A percentile compares a stretch with the other conserved stretches of the same genome.
phyloP scores from a whole-genome alignment of 306 rosid species.

The Comarum palustre region DNA sequence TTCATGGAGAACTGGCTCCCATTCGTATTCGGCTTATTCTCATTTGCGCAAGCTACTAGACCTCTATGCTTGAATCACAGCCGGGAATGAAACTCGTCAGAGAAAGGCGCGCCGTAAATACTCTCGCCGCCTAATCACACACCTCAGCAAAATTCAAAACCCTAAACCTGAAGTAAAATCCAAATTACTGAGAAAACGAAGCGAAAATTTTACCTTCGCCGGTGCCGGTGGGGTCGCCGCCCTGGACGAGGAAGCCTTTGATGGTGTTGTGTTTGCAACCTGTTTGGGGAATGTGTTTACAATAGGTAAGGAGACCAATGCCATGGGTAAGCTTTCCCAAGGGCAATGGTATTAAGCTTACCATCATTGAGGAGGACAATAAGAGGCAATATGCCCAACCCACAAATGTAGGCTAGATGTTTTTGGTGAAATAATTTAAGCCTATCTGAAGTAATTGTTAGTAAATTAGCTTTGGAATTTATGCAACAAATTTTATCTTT shows the following conservation, averaged over 20 bases:
- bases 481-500: too few relatives aligned
- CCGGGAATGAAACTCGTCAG: slow-evolving; percentile 89
- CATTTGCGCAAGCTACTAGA: slow-evolving; percentile 81
- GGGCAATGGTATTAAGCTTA: slow-evolving; percentile 82
- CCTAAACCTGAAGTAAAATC: neutral
- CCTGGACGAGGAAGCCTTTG: slow-evolving; percentile 77
- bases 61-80: slow-evolving; percentile 89
- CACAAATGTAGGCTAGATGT: slow-evolving; percentile 40
- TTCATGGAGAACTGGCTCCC: slow-evolving; percentile 87
- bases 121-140: slow-evolving; percentile 61
- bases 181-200: neutral
- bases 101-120: slow-evolving; percentile 68
- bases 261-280: slow-evolving; percentile 72
- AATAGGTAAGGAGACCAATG: slow-evolving; percentile 66
- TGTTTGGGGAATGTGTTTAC: slow-evolving; percentile 65
- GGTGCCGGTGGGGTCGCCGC: slow-evolving; percentile 85
- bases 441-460: too few relatives aligned
- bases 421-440: slow-evolving; percentile 13
- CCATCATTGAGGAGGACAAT: slow-evolving; percentile 75
- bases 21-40: slow-evolving; percentile 68
- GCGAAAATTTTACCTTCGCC: slow-evolving; percentile 56
- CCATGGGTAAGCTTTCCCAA: slow-evolving; percentile 78
- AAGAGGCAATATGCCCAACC: slow-evolving; percentile 63
- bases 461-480: too few relatives aligned
- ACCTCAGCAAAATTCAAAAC: neutral